Evolutionary conservation across 2,329 filamentous ascomycete genomes (phyloP).

Genomic region (Fusarium kyushuense): DNA sequence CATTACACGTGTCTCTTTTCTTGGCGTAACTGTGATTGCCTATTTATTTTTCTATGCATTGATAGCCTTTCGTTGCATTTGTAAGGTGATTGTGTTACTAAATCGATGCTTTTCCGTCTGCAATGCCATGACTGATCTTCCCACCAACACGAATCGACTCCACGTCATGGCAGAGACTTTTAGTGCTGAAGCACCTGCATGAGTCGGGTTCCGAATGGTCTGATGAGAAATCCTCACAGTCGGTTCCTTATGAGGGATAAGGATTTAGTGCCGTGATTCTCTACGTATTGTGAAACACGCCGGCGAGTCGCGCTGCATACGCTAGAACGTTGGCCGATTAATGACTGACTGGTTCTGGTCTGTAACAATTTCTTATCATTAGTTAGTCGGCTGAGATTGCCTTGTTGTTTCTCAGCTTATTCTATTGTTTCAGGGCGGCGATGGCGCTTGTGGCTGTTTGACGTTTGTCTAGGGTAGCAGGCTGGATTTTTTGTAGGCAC

Average conservation of each 20-base stretch:
- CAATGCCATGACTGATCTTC: constrained; percentile 10
- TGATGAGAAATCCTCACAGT: neutral
- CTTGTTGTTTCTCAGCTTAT: neutral
- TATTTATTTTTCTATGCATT: neutral
- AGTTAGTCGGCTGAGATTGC: neutral
- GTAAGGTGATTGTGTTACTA: neutral
- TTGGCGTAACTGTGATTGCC: neutral
- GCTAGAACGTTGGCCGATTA: constrained; percentile 16
- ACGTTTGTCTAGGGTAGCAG: neutral
- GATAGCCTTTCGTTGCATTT: neutral
- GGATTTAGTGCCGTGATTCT: neutral
- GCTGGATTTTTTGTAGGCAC: no score
- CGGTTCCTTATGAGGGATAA: neutral
- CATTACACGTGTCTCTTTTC: neutral
- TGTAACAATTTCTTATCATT: neutral
- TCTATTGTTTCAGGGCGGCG: neutral
- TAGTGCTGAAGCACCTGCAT: constrained; percentile 16
- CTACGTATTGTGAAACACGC: constrained; percentile 21
- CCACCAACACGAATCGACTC: constrained; percentile 17
- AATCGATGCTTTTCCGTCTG: neutral
- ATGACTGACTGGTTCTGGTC: neutral
- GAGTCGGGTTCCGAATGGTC: constrained; percentile 11
- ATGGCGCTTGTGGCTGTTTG: neutral
- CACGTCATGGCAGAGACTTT: constrained; percentile 12
- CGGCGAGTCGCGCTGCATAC: neutral